Evolutionary conservation across 208 protist species (phyloP), one percentile per base, ranked within the genome.

Genomic region (Lotmaria passim): DNA sequence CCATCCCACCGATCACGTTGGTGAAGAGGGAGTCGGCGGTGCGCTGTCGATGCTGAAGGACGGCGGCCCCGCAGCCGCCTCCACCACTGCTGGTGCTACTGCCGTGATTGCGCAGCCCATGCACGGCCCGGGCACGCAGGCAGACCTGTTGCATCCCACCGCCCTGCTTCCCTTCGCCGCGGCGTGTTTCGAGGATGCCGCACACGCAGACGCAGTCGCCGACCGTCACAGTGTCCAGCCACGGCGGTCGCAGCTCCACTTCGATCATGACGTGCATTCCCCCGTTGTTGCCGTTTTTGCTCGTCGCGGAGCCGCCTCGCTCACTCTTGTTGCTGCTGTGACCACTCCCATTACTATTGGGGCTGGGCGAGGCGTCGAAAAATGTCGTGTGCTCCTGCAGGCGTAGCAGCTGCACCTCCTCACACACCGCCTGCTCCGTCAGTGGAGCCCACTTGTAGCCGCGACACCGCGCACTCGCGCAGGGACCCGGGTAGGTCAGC

Each of bases 331-430:
- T 15, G 38, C 47, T 39, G 12, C 19, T 47, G 51, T 23, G 0
- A 10, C 34, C 33, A 21, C 46, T 23, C 24, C 24, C 26, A 41
- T n/a, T 36, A 51, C 41, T 24, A 33, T 6, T 46, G 26, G 51
- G 41, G 21, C 31, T 33, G 28, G 53, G 38, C 31, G 62, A 67
- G 8, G 53, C 73, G 46, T 82, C 83, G 52, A 88, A 83, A 33
- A 81, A 66, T 46, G 85, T 82, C 2, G 81, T 83, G 46, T 85
- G 78, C 73, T 96, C 90, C 77, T 96, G 90, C 65, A 96, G 55
- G 28, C 90, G 89, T 21, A 96, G 73, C 31, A 89, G 50, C 75
- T 96, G 90, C 59, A 96, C 84, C 74, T 96, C 90, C 47, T 93
- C 87, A 58, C 87, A 93, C 12, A 83, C 73, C 28, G 75, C 77